Conservation (phyloP, 192 early-diverging fungal species). For the Linderina pennispora region DNA sequence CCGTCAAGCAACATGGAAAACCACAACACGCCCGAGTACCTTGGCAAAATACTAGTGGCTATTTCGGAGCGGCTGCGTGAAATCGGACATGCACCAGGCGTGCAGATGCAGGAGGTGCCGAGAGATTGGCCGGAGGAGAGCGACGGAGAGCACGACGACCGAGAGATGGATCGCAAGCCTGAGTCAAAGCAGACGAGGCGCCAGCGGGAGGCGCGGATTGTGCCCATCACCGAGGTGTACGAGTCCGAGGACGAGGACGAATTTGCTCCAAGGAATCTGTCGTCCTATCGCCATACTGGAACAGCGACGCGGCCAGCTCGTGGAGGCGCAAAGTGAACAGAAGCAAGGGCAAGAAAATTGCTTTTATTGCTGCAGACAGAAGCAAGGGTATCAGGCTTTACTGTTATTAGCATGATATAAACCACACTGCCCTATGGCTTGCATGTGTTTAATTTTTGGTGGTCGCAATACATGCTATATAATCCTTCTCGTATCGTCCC, state of each 20-base stretch:
- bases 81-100: conserved; percentile 57
- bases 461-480: too few species aligned
- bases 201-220: conserved; percentile 33
- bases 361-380: too few species aligned
- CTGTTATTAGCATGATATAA: too few species aligned
- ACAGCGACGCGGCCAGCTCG: conserved; percentile 27
- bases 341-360: too few species aligned
- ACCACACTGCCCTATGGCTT: too few species aligned
- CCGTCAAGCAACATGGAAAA: conserved; percentile 87
- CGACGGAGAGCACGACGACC: conserved; percentile 34
- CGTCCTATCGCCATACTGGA: conserved; percentile 30
- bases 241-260: conserved; percentile 38
- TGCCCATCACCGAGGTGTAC: conserved; percentile 39
- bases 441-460: too few species aligned
- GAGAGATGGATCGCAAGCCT: conserved; percentile 17
- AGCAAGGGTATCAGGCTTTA: too few species aligned
- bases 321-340: conserved; percentile 1
- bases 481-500: too few species aligned
- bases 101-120: conserved; percentile 41
- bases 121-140: conserved; percentile 39
- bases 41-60: conserved; percentile 56
- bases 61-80: conserved; percentile 57
- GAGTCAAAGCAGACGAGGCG: conserved; percentile 26
- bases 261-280: conserved; percentile 4
- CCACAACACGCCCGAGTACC: conserved; percentile 74